Base-by-base conservation (phyloP, 257 asterid species). In the Striga asiatica region DNA sequence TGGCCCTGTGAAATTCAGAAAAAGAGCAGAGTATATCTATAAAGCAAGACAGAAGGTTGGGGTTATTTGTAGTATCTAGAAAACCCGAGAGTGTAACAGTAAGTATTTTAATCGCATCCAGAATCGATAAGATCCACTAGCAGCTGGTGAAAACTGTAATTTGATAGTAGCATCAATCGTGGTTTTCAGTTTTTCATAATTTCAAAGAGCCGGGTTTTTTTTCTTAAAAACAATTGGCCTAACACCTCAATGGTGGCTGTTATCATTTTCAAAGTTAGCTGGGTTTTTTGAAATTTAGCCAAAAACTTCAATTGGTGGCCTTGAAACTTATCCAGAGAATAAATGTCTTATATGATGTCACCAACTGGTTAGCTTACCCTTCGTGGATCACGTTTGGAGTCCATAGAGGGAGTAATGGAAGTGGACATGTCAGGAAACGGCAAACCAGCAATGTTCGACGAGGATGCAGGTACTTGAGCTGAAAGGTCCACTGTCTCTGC, bases 311-410 rank as follows among this genome's bases (percentile, higher is more conserved):
- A 43, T 24, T 2, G 25, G 21, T 39, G 20, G n/a, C 6, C 16
- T 4, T 41, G 45, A 12, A 38, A 41, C 16, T 20, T 7, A 16
- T 43, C 21, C 9, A 23, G 56, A 61, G 41, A 20, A 67, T 54
- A 56, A 37, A 61, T 51, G 49, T 20, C 37, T 56, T 37, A 58
- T 6, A 56, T 54, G 20, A 1, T 46, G 42, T 48, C 52, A 56
- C 69, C 27, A 60, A 49, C 27, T 20, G 41, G 58, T 23, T 50
- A 74, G 42, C 52, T 71, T 81, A 92, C 99, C 92, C 99, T 84
- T 66, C 95, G 83, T 61, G 96, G 99, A 79, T 92, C 99, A 61
- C 97, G 97, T 66, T 77, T 92, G 43, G 89, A 62, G 70, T 92
- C 99, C 24, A 71, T 46, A 38, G 79, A 69, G 28, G 64, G 75